These are phyloP conservation scores for Leccinum boreale DNA, from an alignment of 768 basidiomycete genomes.

Conservation along the genomic window DNA sequence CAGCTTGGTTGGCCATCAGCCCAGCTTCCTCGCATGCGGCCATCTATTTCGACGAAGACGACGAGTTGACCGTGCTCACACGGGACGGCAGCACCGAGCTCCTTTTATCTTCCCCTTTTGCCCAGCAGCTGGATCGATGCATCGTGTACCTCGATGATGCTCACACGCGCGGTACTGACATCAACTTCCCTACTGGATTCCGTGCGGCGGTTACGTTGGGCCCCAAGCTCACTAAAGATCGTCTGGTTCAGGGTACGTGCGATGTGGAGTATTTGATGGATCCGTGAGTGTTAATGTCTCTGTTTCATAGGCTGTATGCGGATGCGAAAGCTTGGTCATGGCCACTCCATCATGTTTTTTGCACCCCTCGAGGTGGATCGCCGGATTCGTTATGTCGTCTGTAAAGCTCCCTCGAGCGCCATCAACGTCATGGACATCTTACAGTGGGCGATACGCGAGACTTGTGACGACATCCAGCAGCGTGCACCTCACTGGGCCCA, in stretches of 20 bases:
- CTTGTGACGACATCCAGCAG: neutral
- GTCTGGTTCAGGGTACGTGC: conserved; percentile 32
- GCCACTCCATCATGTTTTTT: neutral
- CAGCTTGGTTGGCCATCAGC: conserved; percentile 36
- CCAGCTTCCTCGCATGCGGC: conserved; percentile 19
- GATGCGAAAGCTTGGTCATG: neutral
- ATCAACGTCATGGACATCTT: neutral
- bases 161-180: conserved; percentile 39
- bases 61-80: conserved; percentile 33
- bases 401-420: neutral
- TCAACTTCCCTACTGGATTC: conserved; percentile 32
- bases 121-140: conserved; percentile 33
- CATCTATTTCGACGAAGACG: conserved; percentile 33
- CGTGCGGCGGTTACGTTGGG: conserved; percentile 39
- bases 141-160: conserved; percentile 39
- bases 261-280: neutral
- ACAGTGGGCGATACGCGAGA: neutral
- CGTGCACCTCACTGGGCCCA: neutral
- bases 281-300: neutral
- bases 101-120: conserved; percentile 32
- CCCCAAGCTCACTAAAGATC: conserved; percentile 37
- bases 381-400: neutral
- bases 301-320: neutral
- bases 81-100: conserved; percentile 29
- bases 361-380: neutral